Conservation (phyloP, 2,329 filamentous ascomycete genomes). For the Diatrype stigma region DNA sequence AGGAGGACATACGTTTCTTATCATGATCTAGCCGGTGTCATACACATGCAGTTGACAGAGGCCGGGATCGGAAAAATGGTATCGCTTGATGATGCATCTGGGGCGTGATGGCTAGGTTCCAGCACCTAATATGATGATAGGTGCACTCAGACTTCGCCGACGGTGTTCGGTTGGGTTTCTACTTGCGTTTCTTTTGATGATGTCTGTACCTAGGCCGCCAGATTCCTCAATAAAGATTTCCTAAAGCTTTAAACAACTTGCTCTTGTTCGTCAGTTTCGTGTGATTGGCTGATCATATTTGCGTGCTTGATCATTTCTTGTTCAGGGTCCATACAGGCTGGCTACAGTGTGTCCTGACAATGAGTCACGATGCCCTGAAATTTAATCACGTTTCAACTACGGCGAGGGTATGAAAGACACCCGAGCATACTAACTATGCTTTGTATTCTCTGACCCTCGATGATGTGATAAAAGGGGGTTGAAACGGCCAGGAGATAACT, state of each 20-base stretch:
- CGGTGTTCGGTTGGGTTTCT: slow-evolving; percentile 24
- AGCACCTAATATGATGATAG: slow-evolving; percentile 27
- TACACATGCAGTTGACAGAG: slow-evolving; percentile 15
- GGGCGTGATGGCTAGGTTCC: slow-evolving; percentile 26
- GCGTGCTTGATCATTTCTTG: too few species aligned
- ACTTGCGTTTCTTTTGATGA: slow-evolving; percentile 22
- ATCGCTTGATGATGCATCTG: slow-evolving; percentile 27
- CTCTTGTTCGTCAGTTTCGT: too few species aligned
- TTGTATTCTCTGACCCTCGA: too few species aligned
- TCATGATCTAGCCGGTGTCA: slow-evolving; percentile 11
- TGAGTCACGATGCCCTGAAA: too few species aligned
- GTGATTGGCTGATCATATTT: too few species aligned
- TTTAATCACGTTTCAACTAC: too few species aligned
- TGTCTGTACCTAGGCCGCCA: slow-evolving; percentile 29
- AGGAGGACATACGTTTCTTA: slow-evolving; percentile 11
- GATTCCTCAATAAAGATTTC: slow-evolving; percentile 24
- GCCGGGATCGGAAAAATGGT: slow-evolving; percentile 23
- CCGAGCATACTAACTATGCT: too few species aligned
- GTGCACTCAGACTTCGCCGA: slow-evolving; percentile 22
- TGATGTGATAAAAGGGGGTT: too few species aligned
- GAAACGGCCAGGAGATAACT: too few species aligned
- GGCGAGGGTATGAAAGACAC: too few species aligned
- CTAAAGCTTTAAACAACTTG: slow-evolving; percentile 7
- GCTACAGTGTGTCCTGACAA: too few species aligned
- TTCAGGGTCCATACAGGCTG: too few species aligned